These are phyloP conservation scores for Xanthoceras sorbifolium DNA, from an alignment of 345 rosid genomes.

Conservation along the genomic window DNA sequence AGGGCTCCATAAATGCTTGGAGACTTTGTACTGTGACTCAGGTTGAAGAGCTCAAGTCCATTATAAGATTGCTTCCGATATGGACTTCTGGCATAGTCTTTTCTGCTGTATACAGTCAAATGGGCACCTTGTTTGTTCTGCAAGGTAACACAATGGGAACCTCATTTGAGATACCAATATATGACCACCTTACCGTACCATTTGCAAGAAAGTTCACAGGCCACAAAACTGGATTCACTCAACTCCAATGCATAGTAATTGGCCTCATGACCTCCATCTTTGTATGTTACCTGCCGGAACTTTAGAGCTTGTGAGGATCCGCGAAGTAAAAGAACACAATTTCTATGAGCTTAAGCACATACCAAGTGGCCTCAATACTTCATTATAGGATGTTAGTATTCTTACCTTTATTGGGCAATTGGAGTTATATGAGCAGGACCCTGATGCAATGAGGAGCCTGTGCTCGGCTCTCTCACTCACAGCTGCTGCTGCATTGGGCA, in stretches of 20 bases:
- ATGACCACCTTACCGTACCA: constrained; percentile 36
- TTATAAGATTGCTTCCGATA: constrained; percentile 39
- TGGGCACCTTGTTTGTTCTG: constrained; percentile 40
- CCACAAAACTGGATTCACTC: constrained; percentile 25
- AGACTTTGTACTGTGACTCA: constrained; percentile 46
- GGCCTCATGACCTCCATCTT: too few species aligned
- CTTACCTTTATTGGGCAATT: too few species aligned
- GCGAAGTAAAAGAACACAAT: too few species aligned
- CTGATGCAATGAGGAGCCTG: too few species aligned
- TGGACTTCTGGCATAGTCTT: constrained; percentile 45
- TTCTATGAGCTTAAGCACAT: too few species aligned
- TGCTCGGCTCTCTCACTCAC: too few species aligned
- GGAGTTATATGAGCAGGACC: too few species aligned
- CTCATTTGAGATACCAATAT: constrained; percentile 38
- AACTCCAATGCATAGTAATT: constrained; percentile 26
- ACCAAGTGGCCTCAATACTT: too few species aligned
- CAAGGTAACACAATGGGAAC: constrained; percentile 42
- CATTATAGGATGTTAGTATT: too few species aligned
- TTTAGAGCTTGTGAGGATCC: too few species aligned
- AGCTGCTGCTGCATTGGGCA: too few species aligned
- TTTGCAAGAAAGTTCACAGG: constrained; percentile 23
- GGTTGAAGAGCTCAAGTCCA: constrained; percentile 50
- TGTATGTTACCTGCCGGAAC: too few species aligned
- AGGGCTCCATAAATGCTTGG: constrained; percentile 35
- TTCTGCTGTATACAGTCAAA: constrained; percentile 37